Evolutionary conservation across 2,329 filamentous ascomycete species (phyloP).

Genomic region (Fonsecaea pedrosoi): DNA sequence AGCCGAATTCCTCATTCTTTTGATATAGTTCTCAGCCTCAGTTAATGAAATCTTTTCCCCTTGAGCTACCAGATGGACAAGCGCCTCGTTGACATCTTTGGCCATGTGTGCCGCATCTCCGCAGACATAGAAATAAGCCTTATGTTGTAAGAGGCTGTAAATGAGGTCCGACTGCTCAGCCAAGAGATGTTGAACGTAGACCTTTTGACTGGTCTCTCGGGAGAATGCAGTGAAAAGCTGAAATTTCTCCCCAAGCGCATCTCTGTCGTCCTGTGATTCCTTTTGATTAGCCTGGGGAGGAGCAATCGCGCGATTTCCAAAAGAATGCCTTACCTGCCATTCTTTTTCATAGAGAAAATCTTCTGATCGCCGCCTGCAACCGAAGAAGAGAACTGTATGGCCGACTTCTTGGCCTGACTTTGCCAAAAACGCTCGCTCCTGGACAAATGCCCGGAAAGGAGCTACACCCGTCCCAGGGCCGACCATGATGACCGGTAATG

Average conservation of each 20-base stretch:
- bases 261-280: neutral
- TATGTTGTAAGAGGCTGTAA: neutral
- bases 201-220: neutral
- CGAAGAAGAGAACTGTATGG: conserved; percentile 52
- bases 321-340: conserved; percentile 5
- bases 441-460: conserved; percentile 34
- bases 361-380: conserved; percentile 47
- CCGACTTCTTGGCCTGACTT: conserved; percentile 48
- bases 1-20: too few species aligned
- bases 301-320: neutral
- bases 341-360: conserved; percentile 48
- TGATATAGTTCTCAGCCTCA: too few species aligned
- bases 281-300: neutral
- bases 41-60: too few species aligned
- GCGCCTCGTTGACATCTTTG: conserved; percentile 4
- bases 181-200: conserved; percentile 18
- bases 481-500: conserved; percentile 93
- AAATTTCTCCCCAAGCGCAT: neutral
- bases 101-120: conserved; percentile 11
- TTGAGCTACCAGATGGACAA: neutral
- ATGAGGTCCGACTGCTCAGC: neutral
- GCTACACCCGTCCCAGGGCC: conserved; percentile 93
- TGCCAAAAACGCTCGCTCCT: conserved; percentile 41
- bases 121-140: conserved; percentile 15
- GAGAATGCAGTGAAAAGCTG: conserved; percentile 4